Conservation (phyloP, 2,329 filamentous ascomycete species). For the Botrytis fabae region DNA sequence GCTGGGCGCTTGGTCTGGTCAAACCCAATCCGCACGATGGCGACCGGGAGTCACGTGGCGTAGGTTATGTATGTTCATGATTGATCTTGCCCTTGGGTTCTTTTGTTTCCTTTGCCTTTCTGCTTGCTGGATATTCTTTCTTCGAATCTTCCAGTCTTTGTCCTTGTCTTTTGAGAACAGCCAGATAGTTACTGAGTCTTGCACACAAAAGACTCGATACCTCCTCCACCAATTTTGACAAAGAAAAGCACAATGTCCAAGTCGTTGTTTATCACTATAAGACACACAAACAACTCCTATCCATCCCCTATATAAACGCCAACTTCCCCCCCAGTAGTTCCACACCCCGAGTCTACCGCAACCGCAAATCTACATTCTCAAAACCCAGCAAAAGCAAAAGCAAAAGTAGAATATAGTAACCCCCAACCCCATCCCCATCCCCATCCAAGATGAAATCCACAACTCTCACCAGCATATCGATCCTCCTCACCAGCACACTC, state of each 20-base stretch:
- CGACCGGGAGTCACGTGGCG: not conserved
- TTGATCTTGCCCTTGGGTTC: not conserved
- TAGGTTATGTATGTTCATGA: not conserved
- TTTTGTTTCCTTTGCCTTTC: not conserved
- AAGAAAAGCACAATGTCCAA: not conserved
- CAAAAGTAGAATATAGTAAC: not conserved
- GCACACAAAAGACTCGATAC: not conserved
- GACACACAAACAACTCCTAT: not conserved
- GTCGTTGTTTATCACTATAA: not conserved
- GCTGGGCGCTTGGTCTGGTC: not conserved
- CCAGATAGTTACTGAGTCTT: no score
- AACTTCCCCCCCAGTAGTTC: not conserved
- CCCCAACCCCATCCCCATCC: not conserved
- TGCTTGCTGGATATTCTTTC: not conserved
- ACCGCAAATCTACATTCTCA: not conserved
- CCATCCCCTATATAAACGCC: not conserved
- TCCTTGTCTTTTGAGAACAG: not conserved
- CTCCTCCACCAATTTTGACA: not conserved
- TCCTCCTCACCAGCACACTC: not conserved
- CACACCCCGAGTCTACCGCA: not conserved
- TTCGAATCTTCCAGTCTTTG: not conserved
- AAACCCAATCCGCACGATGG: not conserved
- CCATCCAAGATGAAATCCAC: conserved; percentile 4
- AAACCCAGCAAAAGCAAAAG: not conserved
- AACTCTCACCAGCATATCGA: not conserved